Evolutionary conservation across 768 basidiomycete species (phyloP), one percentile per base, ranked within the genome.

Genomic region (Boletus sp.): DNA sequence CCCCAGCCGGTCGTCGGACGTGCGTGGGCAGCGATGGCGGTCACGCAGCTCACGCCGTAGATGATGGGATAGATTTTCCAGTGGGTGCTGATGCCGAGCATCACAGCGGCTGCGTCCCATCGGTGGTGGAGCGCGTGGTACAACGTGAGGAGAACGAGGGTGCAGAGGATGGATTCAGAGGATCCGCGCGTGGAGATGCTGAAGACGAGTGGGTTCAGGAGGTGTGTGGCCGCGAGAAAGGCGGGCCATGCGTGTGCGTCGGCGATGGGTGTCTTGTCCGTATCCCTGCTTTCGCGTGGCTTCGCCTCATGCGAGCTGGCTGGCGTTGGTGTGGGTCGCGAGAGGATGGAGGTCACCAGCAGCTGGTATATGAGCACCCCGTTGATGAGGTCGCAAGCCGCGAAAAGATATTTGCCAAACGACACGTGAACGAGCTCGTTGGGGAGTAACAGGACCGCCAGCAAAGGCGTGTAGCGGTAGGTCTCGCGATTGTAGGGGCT

Each of bases 41-140:
- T 44, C 54, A 94, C 73, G 58, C 92, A 86, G 37, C 85, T 82
- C n/a, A 88, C 80, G 0, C 89, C 91, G 69, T 98, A 98, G 54
- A 99, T 83, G 61, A 95, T 78, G 0, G 97, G 97, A 67, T 97
- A 98, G 54, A 99, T 92, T 75, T 99, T 99, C 92, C 94, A 96
- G 65, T 98, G 94, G 0, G 93, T 86, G 59, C 90, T 87, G 40
- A 94, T 63, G 1, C 94, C 97, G 20, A 95, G 78, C 54, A 87
- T 66, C 5, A 91, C 62, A 0, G 92, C 94, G 0, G 92, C 84
- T 4, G 71, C 59, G 48, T 81, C 78, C 85, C 90, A 89, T 44
- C 77, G 76, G 4, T 74, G 76, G 41, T 79, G 78, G 56, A 89
- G 72, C 2, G 85, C 83, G 32, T 73, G 78, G 67, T 82, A 83